Percentiles rank a stretch among this genome's conserved stretches.
These are phyloP conservation scores for Vigna radiata DNA, from an alignment of 306 rosid genomes.

Conservation along the genomic window DNA sequence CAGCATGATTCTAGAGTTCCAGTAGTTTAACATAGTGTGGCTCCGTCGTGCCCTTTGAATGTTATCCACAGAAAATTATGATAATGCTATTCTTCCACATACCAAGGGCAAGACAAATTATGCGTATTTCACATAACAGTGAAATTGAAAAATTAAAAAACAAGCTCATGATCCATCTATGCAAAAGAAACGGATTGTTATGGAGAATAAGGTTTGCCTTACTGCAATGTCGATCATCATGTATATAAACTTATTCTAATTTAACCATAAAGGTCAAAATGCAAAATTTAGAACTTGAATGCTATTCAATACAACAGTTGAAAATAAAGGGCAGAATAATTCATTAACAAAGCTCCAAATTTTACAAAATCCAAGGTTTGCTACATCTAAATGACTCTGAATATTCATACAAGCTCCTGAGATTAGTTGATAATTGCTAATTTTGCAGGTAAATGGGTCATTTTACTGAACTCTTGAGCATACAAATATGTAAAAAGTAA, in stretches of 20 bases:
- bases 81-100: neutral
- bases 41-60: neutral
- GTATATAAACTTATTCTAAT: too few relatives aligned
- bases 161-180: conserved; percentile 6
- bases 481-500: neutral
- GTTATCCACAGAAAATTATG: neutral
- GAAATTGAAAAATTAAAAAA: conserved; percentile 27
- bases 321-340: neutral
- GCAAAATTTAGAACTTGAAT: neutral
- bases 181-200: neutral
- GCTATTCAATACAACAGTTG: neutral
- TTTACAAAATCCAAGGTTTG: neutral
- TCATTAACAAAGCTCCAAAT: neutral
- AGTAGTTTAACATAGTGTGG: conserved; percentile 19
- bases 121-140: neutral
- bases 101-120: neutral
- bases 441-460: neutral
- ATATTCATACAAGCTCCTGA: neutral
- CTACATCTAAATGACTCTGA: neutral
- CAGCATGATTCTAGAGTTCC: neutral
- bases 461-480: conserved; percentile 14
- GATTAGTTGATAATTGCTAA: neutral
- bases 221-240: too few relatives aligned
- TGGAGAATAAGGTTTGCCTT: neutral
- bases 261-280: too few relatives aligned